A percentile compares a stretch with the other conserved stretches of the same genome.
phyloP scores from a whole-genome alignment of 1,284 basidiomycete genomes.

The Coniferiporia weirii region DNA sequence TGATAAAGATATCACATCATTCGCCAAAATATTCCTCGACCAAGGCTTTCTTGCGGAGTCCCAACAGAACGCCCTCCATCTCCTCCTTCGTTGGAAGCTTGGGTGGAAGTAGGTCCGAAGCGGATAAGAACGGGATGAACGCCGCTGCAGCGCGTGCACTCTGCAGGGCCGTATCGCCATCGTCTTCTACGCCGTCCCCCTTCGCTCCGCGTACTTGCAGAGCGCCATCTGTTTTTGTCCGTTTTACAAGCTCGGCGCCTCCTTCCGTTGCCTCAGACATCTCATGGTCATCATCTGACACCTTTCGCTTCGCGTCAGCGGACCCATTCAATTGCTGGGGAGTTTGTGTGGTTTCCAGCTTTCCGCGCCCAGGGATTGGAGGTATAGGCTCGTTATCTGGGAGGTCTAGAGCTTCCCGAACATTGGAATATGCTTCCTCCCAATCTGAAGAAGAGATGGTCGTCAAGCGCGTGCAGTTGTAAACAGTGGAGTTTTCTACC shows the following conservation, averaged over 20 bases:
- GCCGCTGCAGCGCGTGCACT: constrained; percentile 58
- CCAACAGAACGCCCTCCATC: constrained; percentile 76
- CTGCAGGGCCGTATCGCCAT: constrained; percentile 33
- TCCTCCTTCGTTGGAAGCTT: constrained; percentile 71
- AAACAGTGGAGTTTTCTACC: constrained; percentile 43
- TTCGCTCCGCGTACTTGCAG: constrained; percentile 21
- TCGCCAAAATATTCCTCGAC: constrained; percentile 74
- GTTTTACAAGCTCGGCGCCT: constrained; percentile 31
- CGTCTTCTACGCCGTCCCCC: constrained; percentile 17
- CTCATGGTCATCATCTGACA: constrained; percentile 39
- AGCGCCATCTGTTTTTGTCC: constrained; percentile 30
- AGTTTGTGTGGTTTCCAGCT: constrained; percentile 22
- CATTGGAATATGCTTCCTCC: constrained; percentile 57
- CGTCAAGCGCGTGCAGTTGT: constrained; percentile 4
- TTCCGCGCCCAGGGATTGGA: constrained; percentile 42
- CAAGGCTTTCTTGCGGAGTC: constrained; percentile 75
- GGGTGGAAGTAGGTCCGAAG: constrained; percentile 70
- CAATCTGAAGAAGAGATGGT: constrained; percentile 48
- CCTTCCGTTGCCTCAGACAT: constrained; percentile 32
- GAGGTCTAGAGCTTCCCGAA: constrained; percentile 55
- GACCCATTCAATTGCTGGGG: constrained; percentile 20
- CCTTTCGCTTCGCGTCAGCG: constrained; percentile 47
- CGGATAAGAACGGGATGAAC: constrained; percentile 71
- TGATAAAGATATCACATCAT: neutral
- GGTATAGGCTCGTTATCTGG: constrained; percentile 47